These are phyloP conservation scores for carrot (Daucus carota) DNA, from an alignment of 129 eudicot genomes.

Conservation along the genomic window DH1_v3.0 NC_030387.2:32218001-32218500, in stretches of 20 bases:
- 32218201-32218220: constrained; percentile 67
- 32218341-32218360: no score
- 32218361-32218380: no score
- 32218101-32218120: constrained; percentile 27
- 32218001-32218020: constrained; percentile 48
- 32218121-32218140: background rate
- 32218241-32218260: constrained; percentile 68
- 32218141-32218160: background rate
- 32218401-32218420: no score
- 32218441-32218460: no score
- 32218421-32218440: no score
- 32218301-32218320: background rate
- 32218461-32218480: no score
- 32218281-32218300: constrained; percentile 47
- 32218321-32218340: background rate
- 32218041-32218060: constrained; percentile 64
- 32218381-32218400: no score
- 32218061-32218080: constrained; percentile 60
- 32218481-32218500: no score
- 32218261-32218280: constrained; percentile 64
- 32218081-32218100: constrained; percentile 79
- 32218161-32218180: background rate
- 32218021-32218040: constrained; percentile 60
- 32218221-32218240: constrained; percentile 74
- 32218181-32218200: constrained; percentile 9